Conservation (phyloP, 805 yeast species). For the Cyberlindnera japonica region DNA sequence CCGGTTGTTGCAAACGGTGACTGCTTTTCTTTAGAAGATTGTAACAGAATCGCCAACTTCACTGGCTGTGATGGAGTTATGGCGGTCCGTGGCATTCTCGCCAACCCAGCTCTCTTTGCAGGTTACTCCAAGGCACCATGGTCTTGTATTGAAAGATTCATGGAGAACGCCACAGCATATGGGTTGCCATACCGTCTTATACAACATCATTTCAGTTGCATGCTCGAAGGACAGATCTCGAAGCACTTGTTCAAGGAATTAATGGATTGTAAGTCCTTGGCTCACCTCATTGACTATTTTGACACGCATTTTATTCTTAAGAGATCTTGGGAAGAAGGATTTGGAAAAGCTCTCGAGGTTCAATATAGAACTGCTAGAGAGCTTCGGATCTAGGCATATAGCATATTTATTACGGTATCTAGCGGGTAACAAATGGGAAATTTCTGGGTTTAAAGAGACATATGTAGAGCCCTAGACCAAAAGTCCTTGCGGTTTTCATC, state of each 20-base stretch:
- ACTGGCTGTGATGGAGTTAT: conserved; percentile 91
- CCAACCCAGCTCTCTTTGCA: conserved; percentile 84
- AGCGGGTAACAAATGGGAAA: too few relatives aligned
- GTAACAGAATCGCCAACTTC: conserved; percentile 50
- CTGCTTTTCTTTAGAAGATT: conserved; percentile 67
- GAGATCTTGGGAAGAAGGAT: conserved; percentile 66
- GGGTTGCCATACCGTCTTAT: conserved; percentile 82
- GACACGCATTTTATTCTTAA: conserved; percentile 64
- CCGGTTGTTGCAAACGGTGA: conserved; percentile 99
- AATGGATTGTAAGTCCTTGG: conserved; percentile 55
- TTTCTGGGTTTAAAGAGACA: too few relatives aligned
- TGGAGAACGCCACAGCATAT: conserved; percentile 72
- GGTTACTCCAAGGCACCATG: conserved; percentile 78
- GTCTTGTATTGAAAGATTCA: conserved; percentile 81
- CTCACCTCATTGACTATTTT: conserved; percentile 78
- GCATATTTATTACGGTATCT: neutral
- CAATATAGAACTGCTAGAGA: conserved; percentile 34
- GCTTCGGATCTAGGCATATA: conserved; percentile 25
- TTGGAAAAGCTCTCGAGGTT: conserved; percentile 51
- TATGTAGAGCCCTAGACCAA: too few relatives aligned
- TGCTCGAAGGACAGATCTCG: conserved; percentile 60
- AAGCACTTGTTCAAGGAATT: conserved; percentile 52
- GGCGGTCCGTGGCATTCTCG: conserved; percentile 87
- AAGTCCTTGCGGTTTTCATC: too few relatives aligned
- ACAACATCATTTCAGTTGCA: conserved; percentile 86